Evolutionary conservation across 805 yeast genomes (phyloP).

Genomic region (Starmerella sirachaensis): DNA sequence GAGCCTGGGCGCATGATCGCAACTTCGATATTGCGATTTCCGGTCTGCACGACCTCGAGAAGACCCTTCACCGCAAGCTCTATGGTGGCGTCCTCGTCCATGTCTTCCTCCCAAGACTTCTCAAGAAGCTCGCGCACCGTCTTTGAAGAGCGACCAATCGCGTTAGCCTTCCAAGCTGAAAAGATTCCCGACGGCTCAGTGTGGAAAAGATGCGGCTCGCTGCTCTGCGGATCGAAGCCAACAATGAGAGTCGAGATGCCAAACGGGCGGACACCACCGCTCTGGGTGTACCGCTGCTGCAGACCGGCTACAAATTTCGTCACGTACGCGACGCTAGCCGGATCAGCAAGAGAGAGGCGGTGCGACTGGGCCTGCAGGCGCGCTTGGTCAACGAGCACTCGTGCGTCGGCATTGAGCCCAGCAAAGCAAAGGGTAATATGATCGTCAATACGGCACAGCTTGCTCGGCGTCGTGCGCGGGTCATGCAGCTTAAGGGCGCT

Average conservation of each 20-base stretch:
- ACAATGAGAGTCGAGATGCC: conserved; percentile 93
- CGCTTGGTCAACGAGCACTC: conserved; percentile 88
- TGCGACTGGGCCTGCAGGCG: conserved; percentile 95
- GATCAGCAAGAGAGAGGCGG: conserved; percentile 84
- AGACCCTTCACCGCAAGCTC: conserved; percentile 74
- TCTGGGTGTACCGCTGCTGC: conserved; percentile 91
- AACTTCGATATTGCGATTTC: conserved; percentile 90
- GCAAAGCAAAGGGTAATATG: conserved; percentile 91
- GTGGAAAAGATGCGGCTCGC: conserved; percentile 70
- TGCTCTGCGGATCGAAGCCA: conserved; percentile 83
- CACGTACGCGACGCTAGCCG: conserved; percentile 81
- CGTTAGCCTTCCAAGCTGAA: conserved; percentile 96
- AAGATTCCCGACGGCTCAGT: conserved; percentile 97
- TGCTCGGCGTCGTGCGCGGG: conserved; percentile 90
- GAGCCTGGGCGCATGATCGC: conserved; percentile 68
- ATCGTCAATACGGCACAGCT: conserved; percentile 80
- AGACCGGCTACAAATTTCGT: conserved; percentile 96
- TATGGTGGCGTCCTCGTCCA: conserved; percentile 59
- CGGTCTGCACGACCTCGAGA: conserved; percentile 94
- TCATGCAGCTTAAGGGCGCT: conserved; percentile 91
- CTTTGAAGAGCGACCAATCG: conserved; percentile 89
- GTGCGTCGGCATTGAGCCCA: conserved; percentile 96
- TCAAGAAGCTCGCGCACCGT: conserved; percentile 93
- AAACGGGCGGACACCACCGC: conserved; percentile 97
- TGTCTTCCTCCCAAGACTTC: conserved; percentile 57